These are phyloP conservation scores for Pestalotiopsis sp. DNA, from an alignment of 2,329 filamentous ascomycete genomes.

Conservation along the genomic window DNA sequence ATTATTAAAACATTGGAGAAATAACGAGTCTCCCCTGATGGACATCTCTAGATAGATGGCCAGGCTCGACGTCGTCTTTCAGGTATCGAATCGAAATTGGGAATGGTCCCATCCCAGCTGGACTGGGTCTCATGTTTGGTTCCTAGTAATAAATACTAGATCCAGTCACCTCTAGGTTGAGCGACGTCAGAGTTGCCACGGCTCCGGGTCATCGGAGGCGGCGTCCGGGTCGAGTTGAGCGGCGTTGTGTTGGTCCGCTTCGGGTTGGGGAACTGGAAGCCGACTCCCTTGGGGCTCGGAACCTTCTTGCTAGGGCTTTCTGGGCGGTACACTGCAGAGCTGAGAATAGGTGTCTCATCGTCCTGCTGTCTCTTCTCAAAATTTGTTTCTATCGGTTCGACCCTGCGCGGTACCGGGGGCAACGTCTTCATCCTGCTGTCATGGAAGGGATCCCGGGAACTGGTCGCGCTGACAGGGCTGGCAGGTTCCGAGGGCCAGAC, in stretches of 20 bases:
- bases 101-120: neutral
- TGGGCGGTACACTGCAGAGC: constrained; percentile 56
- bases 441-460: constrained; percentile 14
- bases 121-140: neutral
- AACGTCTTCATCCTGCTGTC: constrained; percentile 33
- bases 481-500: constrained; percentile 22
- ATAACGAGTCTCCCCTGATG: neutral
- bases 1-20: neutral
- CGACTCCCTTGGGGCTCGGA: constrained; percentile 46
- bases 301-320: constrained; percentile 41
- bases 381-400: constrained; percentile 34
- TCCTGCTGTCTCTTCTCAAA: constrained; percentile 18
- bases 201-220: constrained; percentile 18
- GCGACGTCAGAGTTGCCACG: constrained; percentile 25
- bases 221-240: constrained; percentile 12
- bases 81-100: neutral
- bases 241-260: constrained; percentile 27
- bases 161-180: constrained; percentile 28
- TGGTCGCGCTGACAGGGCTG: constrained; percentile 3
- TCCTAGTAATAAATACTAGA: constrained; percentile 19
- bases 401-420: constrained; percentile 11
- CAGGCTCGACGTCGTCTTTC: neutral
- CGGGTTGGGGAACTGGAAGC: constrained; percentile 36
- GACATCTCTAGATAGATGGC: neutral
- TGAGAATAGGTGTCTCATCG: constrained; percentile 44